Evolutionary conservation across 148 eudicot genomes (phyloP), one percentile per base, ranked within the genome.

Genomic region (Dianthus caryophyllus): DNA sequence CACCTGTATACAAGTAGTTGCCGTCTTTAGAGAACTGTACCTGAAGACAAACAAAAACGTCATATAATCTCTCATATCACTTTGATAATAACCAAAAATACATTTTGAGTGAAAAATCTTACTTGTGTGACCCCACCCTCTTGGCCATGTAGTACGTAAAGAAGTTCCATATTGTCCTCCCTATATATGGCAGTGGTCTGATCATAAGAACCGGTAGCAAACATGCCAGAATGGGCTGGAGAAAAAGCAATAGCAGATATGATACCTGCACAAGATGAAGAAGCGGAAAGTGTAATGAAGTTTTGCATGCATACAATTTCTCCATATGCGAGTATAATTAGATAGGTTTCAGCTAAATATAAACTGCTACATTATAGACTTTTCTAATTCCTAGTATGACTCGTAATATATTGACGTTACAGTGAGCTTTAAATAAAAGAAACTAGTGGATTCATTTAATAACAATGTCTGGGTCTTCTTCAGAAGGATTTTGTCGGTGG

Each of bases 101-200:
- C 43, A 53, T 16, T 49, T 31, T 4, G 29, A 9, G 71, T 12
- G 16, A n/a, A 47, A 60, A 46, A 71, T 81, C 90, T 84, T 81
- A 94, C 99, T 80, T 94, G 97, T 60, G 99, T 94, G 71, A 94
- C 79, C 75, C 99, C 99, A 17, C 99, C 97, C 78, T 94, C 96
- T 79, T 90, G 99, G 79, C 99, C 99, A 79, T 88, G 99, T 75
- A 94, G 77, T 43, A 94, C 76, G 76, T 94, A 94, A 72, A 94
- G 73, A 56, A 78, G 84, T 80, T 94, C 99, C 97, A 90, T 82
- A 78, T 94, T 94, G 76, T 90, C 99, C 75, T 90, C 99, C 74
- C 85, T 79, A 62, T 84, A 82, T 73, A 94, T 73, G 25, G 97
- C 99, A 73, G 90, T 88, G 41, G 90, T 84, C 73, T 81, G 92